A percentile compares a stretch with the other conserved stretches of the same genome.
These are phyloP conservation scores for Termitomyces sp. DNA, from an alignment of 768 basidiomycete species.

Conservation along the genomic window DNA sequence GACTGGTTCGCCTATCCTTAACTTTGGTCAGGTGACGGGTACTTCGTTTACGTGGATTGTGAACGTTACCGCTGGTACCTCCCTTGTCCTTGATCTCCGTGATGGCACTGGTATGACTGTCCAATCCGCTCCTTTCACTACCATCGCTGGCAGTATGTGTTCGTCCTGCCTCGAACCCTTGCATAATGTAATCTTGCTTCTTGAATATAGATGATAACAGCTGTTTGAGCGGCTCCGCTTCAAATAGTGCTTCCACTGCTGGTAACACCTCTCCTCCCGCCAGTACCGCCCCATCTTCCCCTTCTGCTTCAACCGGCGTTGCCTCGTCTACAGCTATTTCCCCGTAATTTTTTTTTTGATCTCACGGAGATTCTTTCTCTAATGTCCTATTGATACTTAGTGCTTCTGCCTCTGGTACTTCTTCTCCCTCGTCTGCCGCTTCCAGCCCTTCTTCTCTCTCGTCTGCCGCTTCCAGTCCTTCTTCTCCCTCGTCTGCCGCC, in stretches of 20 bases:
- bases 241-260: constrained; percentile 3
- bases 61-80: constrained; percentile 40
- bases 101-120: constrained; percentile 49
- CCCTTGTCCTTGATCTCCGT: constrained; percentile 52
- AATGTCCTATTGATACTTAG: not conserved
- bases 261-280: constrained; percentile 12
- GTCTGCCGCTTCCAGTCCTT: not conserved
- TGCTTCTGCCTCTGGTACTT: not conserved
- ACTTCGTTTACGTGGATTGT: constrained; percentile 47
- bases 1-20: constrained; percentile 33
- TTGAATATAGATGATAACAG: constrained; percentile 23
- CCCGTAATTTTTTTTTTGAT: not conserved
- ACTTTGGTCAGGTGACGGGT: constrained; percentile 33
- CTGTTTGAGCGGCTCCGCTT: constrained; percentile 26
- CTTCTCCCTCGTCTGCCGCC: not conserved
- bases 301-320: constrained; percentile 6
- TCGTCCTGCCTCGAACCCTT: not conserved
- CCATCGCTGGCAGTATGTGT: constrained; percentile 44
- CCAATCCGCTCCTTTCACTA: constrained; percentile 48
- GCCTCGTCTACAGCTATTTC: not conserved
- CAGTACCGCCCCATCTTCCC: too few relatives aligned
- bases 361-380: not conserved
- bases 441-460: not conserved
- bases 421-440: not conserved
- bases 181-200: not conserved